Conservation (phyloP, 306 rosid genomes). For the Cucurbita pepo region DNA sequence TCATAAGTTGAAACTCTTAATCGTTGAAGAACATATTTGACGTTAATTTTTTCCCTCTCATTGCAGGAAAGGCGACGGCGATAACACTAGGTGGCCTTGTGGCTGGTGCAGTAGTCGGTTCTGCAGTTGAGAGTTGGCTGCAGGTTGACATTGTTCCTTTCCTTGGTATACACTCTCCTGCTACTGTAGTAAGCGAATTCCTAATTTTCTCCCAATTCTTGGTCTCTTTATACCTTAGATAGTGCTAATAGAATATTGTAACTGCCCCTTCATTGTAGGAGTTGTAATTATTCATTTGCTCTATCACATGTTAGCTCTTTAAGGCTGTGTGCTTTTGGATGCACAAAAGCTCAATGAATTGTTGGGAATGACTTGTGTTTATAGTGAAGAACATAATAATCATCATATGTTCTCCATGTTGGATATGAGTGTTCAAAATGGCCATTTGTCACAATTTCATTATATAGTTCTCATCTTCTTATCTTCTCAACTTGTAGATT, state of each 20-base stretch:
- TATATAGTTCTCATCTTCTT: background rate
- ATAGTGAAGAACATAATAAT: background rate
- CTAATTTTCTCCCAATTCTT: slow-evolving; percentile 74
- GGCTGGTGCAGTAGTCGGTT: slow-evolving; percentile 85
- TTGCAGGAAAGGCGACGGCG: slow-evolving; percentile 82
- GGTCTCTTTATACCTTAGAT: slow-evolving; percentile 83
- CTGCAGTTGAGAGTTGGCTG: slow-evolving; percentile 85
- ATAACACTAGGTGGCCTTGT: slow-evolving; percentile 89
- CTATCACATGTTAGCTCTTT: slow-evolving; percentile 22
- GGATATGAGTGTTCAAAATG: background rate
- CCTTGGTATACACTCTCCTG: slow-evolving; percentile 90
- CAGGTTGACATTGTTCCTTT: slow-evolving; percentile 95
- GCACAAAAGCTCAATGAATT: background rate
- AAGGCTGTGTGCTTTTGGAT: slow-evolving; percentile 24
- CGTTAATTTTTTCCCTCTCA: slow-evolving; percentile 3
- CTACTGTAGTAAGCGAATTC: slow-evolving; percentile 78
- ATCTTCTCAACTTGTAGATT: background rate
- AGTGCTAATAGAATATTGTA: slow-evolving; percentile 16
- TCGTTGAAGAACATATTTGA: background rate
- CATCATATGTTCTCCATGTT: background rate
- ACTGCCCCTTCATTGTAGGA: slow-evolving; percentile 24
- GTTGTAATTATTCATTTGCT: slow-evolving; percentile 79
- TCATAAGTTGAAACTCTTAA: background rate
- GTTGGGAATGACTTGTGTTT: background rate
- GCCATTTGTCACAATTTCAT: background rate